Evolutionary conservation across 2,329 filamentous ascomycete genomes (phyloP).

Genomic region (Arachnopeziza araneosa): DNA sequence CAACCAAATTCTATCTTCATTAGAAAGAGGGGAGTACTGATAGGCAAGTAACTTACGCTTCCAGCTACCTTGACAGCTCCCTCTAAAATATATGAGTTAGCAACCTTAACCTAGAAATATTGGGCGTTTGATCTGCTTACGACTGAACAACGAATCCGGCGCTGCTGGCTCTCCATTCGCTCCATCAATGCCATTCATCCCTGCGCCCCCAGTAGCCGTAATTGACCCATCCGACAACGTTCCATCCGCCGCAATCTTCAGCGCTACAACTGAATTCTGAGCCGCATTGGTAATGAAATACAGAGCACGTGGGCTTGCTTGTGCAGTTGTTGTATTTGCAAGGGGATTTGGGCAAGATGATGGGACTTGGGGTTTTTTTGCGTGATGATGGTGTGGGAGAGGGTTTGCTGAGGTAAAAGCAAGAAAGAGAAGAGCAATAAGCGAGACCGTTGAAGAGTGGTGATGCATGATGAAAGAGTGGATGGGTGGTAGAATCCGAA

Average conservation of each 20-base stretch:
- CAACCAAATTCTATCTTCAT: constrained; percentile 41
- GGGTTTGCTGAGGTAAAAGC: background rate
- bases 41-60: constrained; percentile 36
- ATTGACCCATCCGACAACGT: constrained; percentile 38
- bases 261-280: constrained; percentile 43
- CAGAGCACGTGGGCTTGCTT: background rate
- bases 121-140: background rate
- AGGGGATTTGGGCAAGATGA: background rate
- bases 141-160: constrained; percentile 41
- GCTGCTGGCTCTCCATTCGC: constrained; percentile 34
- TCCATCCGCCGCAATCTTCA: constrained; percentile 44
- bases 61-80: constrained; percentile 44
- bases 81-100: constrained; percentile 36
- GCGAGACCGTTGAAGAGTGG: background rate
- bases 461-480: background rate
- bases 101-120: background rate
- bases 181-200: constrained; percentile 36
- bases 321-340: background rate
- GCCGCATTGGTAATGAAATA: constrained; percentile 52
- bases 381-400: background rate
- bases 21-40: background rate
- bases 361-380: background rate
- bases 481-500: background rate
- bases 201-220: constrained; percentile 43
- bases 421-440: background rate